phyloP scores from a whole-genome alignment of 148 eudicot genomes.

The Fagopyrum esculentum region DNA sequence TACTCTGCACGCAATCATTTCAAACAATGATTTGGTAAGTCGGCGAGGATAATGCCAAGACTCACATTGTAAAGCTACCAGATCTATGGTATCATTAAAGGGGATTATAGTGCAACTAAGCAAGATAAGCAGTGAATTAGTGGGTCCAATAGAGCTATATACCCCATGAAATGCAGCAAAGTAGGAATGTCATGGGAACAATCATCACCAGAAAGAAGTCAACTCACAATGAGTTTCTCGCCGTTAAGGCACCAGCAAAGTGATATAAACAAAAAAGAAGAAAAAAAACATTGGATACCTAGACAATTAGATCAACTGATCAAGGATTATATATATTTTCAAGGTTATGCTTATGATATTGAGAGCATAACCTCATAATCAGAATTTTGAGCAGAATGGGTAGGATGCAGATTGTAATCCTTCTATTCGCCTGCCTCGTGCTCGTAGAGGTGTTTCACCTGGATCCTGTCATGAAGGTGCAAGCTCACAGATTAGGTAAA shows the following conservation, averaged over 20 bases:
- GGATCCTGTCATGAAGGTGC: conserved; percentile 19
- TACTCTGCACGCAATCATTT: background rate
- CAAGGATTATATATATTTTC: background rate
- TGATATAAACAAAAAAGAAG: background rate
- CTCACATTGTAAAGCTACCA: background rate
- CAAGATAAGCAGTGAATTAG: background rate
- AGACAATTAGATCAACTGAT: background rate
- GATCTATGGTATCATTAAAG: background rate
- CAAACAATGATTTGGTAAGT: background rate
- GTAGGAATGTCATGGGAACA: background rate
- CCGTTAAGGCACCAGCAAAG: background rate
- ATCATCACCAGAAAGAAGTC: conserved; percentile 4
- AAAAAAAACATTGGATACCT: background rate
- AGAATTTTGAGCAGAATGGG: conserved; percentile 25
- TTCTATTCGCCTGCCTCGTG: conserved; percentile 33
- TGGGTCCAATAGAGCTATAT: background rate
- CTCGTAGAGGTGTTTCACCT: conserved; percentile 21
- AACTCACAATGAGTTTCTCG: background rate
- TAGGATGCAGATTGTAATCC: conserved; percentile 22
- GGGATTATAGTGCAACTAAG: background rate
- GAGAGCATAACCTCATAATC: background rate
- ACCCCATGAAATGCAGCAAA: background rate
- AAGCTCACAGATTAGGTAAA: conserved; percentile 41
- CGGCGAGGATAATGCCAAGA: background rate
- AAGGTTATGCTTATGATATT: background rate